These are phyloP conservation scores for Syzygium aqueum DNA, from an alignment of 345 rosid species.

Conservation along the genomic window DNA sequence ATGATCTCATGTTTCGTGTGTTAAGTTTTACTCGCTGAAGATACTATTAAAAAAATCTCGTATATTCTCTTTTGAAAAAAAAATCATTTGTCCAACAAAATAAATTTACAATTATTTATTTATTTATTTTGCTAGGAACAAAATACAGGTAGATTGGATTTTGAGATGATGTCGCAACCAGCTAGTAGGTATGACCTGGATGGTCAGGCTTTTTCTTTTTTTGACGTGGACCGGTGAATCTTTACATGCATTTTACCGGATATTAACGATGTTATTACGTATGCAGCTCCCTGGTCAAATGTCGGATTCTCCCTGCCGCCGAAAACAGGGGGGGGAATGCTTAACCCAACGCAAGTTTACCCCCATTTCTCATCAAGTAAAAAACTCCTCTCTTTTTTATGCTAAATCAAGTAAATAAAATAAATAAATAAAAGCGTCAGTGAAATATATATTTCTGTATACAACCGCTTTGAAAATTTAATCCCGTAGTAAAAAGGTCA, in stretches of 20 bases:
- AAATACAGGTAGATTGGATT: background rate
- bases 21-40: too few relatives aligned
- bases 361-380: background rate
- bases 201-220: background rate
- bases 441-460: background rate
- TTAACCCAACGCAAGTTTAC: background rate
- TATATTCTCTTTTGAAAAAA: too few relatives aligned
- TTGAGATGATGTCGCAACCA: background rate
- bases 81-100: too few relatives aligned
- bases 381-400: background rate
- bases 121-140: too few relatives aligned
- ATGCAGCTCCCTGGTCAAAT: background rate
- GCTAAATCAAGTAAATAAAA: background rate
- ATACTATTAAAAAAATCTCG: too few relatives aligned
- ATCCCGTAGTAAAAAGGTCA: background rate
- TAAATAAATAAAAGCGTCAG: background rate
- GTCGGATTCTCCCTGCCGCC: background rate
- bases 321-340: background rate
- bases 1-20: too few relatives aligned
- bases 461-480: background rate
- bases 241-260: background rate
- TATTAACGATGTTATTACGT: background rate
- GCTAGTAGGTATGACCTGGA: background rate
- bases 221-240: background rate
- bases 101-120: too few relatives aligned